Base-by-base conservation (phyloP, 129 eudicot species). In the Artemisia tridentata region DNA sequence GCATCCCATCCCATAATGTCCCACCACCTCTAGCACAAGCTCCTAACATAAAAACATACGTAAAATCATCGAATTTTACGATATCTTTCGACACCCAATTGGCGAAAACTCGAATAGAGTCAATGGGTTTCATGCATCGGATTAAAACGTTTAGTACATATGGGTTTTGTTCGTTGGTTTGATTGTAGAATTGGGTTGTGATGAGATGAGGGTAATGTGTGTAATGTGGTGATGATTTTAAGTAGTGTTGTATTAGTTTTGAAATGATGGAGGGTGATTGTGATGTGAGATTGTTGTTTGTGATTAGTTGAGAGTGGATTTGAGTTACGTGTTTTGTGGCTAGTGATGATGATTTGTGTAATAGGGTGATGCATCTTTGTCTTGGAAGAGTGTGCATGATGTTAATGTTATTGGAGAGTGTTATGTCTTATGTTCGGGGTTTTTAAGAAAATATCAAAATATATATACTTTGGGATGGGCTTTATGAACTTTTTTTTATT, bases 121-220 rank as follows among this genome's bases (percentile, higher is more conserved):
- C 50, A 41, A 60, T 47, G 65, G 90, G 90, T 41, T 29, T 45
- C 38, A 73, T 21, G 45, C 78, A 85, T 69, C 78, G 69, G 73
- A 85, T 82, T 21, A 85, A 19, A 52, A 83, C 85, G 55, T 85
- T 85, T n/a, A 85, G 51, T 45, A 76, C 78, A 59, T 71, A 85
- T 11, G 75, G 65, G 38, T 73, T 56, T 25, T 13, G 15, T 27
- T 0, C 43, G 15, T 65, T 13, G 20, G 29, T 3, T 59, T 72
- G 62, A 49, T 11, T 8, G 69, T 73, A 73, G 34, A 71, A 74
- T 60, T 85, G 90, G 57, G 65, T 43, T 59, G 73, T 41, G 4
- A 82, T 47, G 65, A 72, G 79, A 31, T 49, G 78, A 73, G 86
- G 82, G 74, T 67, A 62, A 65, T 8, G 69, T 46, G 75, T 79